Evolutionary conservation across 495 filamentous ascomycete genomes (phyloP), one percentile per base, ranked within the genome.

Genomic region (Melanomma pulvis-pyrius): DNA sequence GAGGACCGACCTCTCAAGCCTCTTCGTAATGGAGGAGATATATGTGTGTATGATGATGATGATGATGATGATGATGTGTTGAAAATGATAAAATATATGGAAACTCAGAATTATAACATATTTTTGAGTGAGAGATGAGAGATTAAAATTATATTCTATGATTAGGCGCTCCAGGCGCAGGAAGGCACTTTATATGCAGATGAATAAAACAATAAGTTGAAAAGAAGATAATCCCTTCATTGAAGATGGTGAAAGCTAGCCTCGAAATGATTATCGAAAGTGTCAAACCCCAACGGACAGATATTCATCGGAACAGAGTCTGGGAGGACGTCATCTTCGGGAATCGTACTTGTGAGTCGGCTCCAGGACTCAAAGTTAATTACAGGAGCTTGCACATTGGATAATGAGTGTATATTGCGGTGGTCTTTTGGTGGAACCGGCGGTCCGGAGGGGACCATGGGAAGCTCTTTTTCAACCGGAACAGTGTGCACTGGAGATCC

Each of bases 391-490:
- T 44, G 39, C 17, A n/a, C 17, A 15, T 17, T 44, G 13, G 39
- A 44, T 2, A 15, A 44, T 3, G 39, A 44, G 3, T 44, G 39
- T 15, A 44, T 44, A 15, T 15, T 44, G 39, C 17, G 48, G 24
- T 51, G 22, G 48, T 56, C 52, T 36, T 56, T 56, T 29, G 52
- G 52, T 32, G 52, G 52, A 39, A 56, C 52, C 6, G 25, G 25
- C 4, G 52, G 52, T 4, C 48, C 48, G 12, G 11, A 22, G n/a
- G 41, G 41, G 8, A 44, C 15, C 22, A 2, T 6, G 2, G 22
- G 24, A 21, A n/a, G 29, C 4, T 8, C 32, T 58, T 50, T 61
- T 29, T 19, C 55, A 3, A 15, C 13, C n/a, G 30, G 30, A 34
- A 12, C 30, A 34, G 30, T 4, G 30, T n/a, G 39, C 13, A 44